Percentiles rank a stretch among this genome's conserved stretches.
Evolutionary conservation across 768 basidiomycete genomes (phyloP).

Genomic region (Russula compacta): DNA sequence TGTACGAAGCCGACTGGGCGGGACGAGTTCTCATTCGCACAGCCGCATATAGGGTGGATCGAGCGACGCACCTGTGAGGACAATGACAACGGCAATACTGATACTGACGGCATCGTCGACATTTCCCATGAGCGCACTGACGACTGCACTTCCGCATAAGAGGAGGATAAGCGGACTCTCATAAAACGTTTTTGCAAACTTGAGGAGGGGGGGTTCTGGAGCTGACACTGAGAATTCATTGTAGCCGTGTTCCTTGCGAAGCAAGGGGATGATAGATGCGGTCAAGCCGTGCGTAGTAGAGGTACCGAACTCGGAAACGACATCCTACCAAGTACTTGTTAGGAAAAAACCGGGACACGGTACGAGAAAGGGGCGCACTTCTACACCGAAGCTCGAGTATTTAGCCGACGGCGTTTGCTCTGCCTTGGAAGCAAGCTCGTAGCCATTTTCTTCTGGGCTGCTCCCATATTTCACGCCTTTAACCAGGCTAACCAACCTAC

Average conservation of each 20-base stretch:
- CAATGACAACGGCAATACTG: conserved; percentile 83
- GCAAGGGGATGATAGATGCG: conserved; percentile 47
- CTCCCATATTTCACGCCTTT: conserved; percentile 32
- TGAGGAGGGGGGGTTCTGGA: conserved; percentile 71
- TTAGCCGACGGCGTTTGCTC: conserved; percentile 9
- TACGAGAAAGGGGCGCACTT: conserved; percentile 6
- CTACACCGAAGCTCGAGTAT: neutral
- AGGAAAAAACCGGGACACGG: neutral
- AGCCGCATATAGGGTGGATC: neutral
- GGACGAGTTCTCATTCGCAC: neutral
- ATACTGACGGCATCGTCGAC: conserved; percentile 92
- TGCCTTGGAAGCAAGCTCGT: conserved; percentile 24
- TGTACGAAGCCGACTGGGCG: conserved; percentile 86
- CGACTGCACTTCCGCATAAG: conserved; percentile 78
- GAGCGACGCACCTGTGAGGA: conserved; percentile 69
- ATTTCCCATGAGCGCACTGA: conserved; percentile 93
- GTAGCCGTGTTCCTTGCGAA: conserved; percentile 69
- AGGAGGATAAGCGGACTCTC: conserved; percentile 90
- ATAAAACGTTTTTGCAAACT: conserved; percentile 93
- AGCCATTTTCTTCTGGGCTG: conserved; percentile 32
- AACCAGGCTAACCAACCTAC: conserved; percentile 31
- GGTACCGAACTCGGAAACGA: conserved; percentile 61
- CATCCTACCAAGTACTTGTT: conserved; percentile 42
- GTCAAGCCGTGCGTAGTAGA: conserved; percentile 55
- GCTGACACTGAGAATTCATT: conserved; percentile 89